Percentiles rank a stretch among this genome's conserved stretches.
Evolutionary conservation across 768 basidiomycete genomes (phyloP).

Genomic region (Paxillus involutus): DNA sequence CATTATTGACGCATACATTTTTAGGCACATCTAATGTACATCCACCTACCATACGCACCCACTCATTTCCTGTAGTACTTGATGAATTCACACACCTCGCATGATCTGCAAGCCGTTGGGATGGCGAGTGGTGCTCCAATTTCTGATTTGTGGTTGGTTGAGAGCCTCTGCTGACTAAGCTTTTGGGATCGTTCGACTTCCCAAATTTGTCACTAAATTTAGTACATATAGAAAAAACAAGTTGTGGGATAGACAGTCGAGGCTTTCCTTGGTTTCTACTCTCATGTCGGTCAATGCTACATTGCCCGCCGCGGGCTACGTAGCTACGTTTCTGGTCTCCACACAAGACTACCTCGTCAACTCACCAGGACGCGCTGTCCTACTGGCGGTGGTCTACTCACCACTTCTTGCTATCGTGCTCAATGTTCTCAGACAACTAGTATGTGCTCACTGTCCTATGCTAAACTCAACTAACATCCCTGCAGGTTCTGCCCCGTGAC

Average conservation of each 20-base stretch:
- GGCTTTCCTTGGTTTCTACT: background rate
- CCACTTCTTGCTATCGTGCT: constrained; percentile 68
- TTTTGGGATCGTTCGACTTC: constrained; percentile 6
- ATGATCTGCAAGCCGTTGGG: constrained; percentile 5
- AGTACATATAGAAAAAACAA: constrained; percentile 6
- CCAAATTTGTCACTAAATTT: constrained; percentile 1
- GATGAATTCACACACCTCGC: background rate
- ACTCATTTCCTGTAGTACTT: background rate
- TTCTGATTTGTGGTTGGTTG: constrained; percentile 5
- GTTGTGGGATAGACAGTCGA: background rate
- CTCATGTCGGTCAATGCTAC: constrained; percentile 27
- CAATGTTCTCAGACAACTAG: constrained; percentile 80
- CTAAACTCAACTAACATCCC: constrained; percentile 1
- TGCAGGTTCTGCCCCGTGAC: constrained; percentile 65
- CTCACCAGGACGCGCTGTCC: constrained; percentile 28
- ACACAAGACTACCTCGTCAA: constrained; percentile 19
- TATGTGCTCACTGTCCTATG: constrained; percentile 32
- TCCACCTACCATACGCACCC: background rate
- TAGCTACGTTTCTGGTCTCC: constrained; percentile 15
- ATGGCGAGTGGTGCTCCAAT: background rate
- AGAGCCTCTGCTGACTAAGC: constrained; percentile 24
- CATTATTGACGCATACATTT: background rate
- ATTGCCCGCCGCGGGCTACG: constrained; percentile 24
- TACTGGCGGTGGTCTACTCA: constrained; percentile 55
- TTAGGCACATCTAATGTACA: background rate